phyloP scores from a whole-genome alignment of 805 yeast genomes.

The Candida pseudofarinosa region DNA sequence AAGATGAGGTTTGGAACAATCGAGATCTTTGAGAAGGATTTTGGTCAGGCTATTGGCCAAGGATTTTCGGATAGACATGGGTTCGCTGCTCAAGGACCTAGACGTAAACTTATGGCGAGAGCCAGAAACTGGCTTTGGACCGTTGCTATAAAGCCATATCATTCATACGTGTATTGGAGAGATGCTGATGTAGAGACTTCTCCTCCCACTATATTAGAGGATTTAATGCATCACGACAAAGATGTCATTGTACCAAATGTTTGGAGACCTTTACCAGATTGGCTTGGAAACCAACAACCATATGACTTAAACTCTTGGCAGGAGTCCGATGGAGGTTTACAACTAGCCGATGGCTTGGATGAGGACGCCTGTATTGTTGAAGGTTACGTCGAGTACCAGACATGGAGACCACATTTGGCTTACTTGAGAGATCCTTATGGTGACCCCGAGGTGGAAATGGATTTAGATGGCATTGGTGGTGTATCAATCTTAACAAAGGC shows the following conservation, averaged over 20 bases:
- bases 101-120: constrained; percentile 91
- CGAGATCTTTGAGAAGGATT: constrained; percentile 86
- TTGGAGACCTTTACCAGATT: constrained; percentile 86
- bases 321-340: constrained; percentile 77
- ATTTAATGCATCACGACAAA: constrained; percentile 83
- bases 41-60: constrained; percentile 91
- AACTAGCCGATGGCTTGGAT: constrained; percentile 68
- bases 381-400: constrained; percentile 95
- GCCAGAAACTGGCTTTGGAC: constrained; percentile 93
- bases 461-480: constrained; percentile 95
- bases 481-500: constrained; percentile 91
- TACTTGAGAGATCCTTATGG: constrained; percentile 94
- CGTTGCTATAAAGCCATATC: constrained; percentile 85
- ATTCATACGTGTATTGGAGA: constrained; percentile 95
- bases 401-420: constrained; percentile 97
- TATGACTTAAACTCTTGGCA: constrained; percentile 85
- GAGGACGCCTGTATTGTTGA: constrained; percentile 97
- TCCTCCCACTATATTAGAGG: constrained; percentile 82
- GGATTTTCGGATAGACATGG: constrained; percentile 92
- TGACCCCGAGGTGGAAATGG: constrained; percentile 89
- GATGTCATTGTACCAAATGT: constrained; percentile 95
- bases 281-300: constrained; percentile 82
- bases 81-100: constrained; percentile 91
- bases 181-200: constrained; percentile 96
- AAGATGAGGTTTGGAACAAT: constrained; percentile 73